Conservation (phyloP, 805 yeast genomes). For the Saccharomycopsis schoenii region DNA sequence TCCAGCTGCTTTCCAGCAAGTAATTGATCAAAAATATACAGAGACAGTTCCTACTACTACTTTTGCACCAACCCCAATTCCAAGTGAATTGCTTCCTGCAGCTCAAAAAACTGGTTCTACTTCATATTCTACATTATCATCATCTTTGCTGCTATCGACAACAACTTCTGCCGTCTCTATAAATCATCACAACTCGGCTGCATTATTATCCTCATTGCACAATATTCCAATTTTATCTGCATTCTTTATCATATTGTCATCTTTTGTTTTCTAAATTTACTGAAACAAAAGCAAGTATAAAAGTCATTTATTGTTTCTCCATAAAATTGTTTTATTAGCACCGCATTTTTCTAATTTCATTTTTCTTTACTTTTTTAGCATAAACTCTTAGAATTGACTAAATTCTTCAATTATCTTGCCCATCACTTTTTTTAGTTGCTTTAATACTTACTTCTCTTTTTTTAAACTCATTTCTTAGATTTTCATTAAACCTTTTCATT, state of each 20-base stretch:
- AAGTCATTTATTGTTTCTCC: background rate
- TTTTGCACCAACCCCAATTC: background rate
- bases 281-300: background rate
- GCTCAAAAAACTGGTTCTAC: background rate
- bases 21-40: background rate
- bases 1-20: background rate
- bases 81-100: background rate
- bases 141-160: background rate
- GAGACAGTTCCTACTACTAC: background rate
- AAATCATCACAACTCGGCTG: background rate
- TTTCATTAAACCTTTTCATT: background rate
- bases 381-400: background rate
- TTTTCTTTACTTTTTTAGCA: background rate
- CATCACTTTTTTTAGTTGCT: no score
- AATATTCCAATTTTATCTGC: background rate
- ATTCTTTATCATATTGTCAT: background rate
- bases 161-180: background rate
- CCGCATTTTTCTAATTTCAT: background rate
- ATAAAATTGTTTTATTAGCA: background rate
- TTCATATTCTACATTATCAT: background rate
- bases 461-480: background rate
- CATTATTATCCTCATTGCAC: background rate
- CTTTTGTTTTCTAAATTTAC: background rate
- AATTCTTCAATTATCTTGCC: no score
- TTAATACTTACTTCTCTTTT: background rate